phyloP scores from a whole-genome alignment of 108 stramenopile species.

The Nitzschia sp. region DNA sequence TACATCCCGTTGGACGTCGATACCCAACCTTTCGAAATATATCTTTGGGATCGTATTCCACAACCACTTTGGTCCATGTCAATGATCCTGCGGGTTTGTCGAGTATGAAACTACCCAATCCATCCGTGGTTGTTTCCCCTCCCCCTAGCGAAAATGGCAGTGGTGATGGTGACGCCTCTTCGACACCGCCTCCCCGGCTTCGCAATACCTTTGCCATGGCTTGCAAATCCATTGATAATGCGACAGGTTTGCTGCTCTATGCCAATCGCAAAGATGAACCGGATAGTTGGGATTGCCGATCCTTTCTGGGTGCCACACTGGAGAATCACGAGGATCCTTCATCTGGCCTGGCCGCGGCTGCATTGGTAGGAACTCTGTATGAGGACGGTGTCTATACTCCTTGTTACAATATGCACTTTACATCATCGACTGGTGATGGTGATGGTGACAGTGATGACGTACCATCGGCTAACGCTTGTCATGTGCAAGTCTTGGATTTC shows the following conservation, averaged over 20 bases:
- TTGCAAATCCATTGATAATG: constrained; percentile 55
- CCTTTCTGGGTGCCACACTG: constrained; percentile 61
- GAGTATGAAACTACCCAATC: too few species aligned
- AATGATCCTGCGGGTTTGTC: background rate
- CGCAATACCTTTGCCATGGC: constrained; percentile 37
- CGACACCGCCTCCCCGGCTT: constrained; percentile 6
- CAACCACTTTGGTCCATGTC: constrained; percentile 56
- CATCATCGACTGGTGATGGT: too few species aligned
- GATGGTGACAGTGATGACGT: constrained; percentile 42
- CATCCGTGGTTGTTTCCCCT: too few species aligned
- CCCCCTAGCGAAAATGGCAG: too few species aligned
- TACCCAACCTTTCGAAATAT: constrained; percentile 48
- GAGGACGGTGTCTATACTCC: constrained; percentile 14
- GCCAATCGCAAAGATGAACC: constrained; percentile 16
- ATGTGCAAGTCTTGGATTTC: constrained; percentile 44
- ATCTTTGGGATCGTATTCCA: constrained; percentile 53
- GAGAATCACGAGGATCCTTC: constrained; percentile 72
- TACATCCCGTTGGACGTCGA: background rate
- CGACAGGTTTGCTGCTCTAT: constrained; percentile 68
- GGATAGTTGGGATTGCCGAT: constrained; percentile 52
- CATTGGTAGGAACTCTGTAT: constrained; percentile 57
- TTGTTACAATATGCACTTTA: constrained; percentile 42
- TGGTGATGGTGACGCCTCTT: background rate
- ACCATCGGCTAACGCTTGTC: constrained; percentile 61
- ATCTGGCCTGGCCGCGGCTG: constrained; percentile 76